phyloP scores from a whole-genome alignment of 179 eudicot species.

The Monotropa hypopitys region DNA sequence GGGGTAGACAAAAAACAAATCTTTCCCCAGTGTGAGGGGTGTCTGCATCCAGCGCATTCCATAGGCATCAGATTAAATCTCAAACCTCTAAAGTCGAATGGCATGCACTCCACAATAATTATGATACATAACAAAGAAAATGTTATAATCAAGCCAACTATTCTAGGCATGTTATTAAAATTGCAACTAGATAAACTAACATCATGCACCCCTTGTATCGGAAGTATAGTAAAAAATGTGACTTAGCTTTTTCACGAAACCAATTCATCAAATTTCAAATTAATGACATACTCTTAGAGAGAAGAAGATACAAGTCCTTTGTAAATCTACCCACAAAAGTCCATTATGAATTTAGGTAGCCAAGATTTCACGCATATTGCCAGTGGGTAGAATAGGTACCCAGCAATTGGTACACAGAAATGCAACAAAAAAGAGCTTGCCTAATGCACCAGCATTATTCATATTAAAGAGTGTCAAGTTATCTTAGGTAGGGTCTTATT shows the following conservation, averaged over 20 bases:
- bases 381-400: neutral
- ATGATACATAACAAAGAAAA: neutral
- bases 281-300: neutral
- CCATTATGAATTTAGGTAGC: neutral
- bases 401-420: neutral
- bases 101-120: neutral
- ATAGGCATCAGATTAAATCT: neutral
- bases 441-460: neutral
- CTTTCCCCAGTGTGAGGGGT: slow-evolving; percentile 95
- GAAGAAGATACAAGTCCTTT: neutral
- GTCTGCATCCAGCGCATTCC: slow-evolving; percentile 35
- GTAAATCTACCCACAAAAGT: neutral
- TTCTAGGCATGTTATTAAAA: neutral
- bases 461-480: neutral
- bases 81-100: neutral
- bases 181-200: neutral
- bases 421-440: neutral
- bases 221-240: neutral
- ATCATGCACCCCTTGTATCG: neutral
- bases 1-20: slow-evolving; percentile 79
- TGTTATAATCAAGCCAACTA: neutral
- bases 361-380: neutral
- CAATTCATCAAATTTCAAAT: neutral
- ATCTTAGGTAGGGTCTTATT: too few relatives aligned
- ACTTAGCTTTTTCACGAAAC: neutral